Evolutionary conservation across 2,329 filamentous ascomycete species (phyloP), one percentile per base, ranked within the genome.

Genomic region (Exophiala bonariae): DNA sequence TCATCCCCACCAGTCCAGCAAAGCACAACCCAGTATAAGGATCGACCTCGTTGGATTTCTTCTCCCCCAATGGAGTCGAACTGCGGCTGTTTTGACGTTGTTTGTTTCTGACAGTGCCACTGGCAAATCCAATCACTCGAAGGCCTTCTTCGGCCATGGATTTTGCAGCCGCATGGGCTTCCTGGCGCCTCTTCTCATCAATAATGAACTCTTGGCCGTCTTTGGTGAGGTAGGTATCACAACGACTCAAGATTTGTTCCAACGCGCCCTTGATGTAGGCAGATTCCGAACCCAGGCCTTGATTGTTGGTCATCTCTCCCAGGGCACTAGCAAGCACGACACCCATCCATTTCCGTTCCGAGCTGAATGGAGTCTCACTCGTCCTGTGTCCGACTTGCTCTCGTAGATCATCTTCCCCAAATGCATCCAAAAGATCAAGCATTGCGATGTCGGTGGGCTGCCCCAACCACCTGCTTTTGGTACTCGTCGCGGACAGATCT

Each of bases 331-430:
- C 83, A 58, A 96, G 87, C 2, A 90, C 86, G 20, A 96, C 91
- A 26, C 95, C 95, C 95, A 99, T 99, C 92, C 92, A 99, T 69
- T 99, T 99, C 47, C 92, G 82, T 64, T 96, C 90, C 1, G 93
- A 99, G 65, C 92, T 97, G 68, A 99, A 99, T 0, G 93, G 91
- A 0, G 89, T 91, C 66, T 99, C 93, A 34, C 83, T 83, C 23
- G 86, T 81, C 39, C 92, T 86, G 23, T 80, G 78, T n/a, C 90
- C 90, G 44, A 96, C 82, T 8, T 87, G 85, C 37, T 93, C 86
- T 52, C 95, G 85, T 36, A 95, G 83, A 68, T 99, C 93, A 56
- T 95, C 88, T 66, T 96, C 92, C 50, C 87, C 87, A 63, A 95
- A 93, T 18, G 83, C 81, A 69, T 99, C 95, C 26, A 99, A 75